Base-by-base conservation (phyloP, 352 stramenopile genomes). In the Globisporangium iwayamae region DNA sequence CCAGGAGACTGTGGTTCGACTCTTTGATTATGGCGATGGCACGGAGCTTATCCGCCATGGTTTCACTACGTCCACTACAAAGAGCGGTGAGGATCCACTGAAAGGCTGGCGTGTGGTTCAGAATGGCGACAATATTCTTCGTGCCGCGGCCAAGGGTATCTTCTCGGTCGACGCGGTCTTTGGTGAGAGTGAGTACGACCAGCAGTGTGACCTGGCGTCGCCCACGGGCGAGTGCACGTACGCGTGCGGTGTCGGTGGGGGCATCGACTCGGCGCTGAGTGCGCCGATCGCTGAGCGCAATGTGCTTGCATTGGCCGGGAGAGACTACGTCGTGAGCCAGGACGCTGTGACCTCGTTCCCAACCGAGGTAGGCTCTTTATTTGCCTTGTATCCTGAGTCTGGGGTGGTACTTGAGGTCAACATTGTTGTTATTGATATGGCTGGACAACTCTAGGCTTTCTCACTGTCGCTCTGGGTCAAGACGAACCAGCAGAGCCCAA, bases 381-480 rank as follows among this genome's bases (percentile, higher is more conserved):
- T 28, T 28, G 4, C 6, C 20, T 20, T 20, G 14, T 45, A 47
- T 56, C 11, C 10, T n/a, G 11, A 10, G 20, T 22, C 25, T 32
- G 9, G 22, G 16, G 16, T 28, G 8, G 43, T 61, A 18, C 7
- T 39, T 39, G 25, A 56, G 22, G 7, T 13, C 38, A 55, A 38
- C 48, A 5, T 55, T 13, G 6, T 65, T 39, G 56, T 34, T 45
- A 11, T 36, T 18, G 60, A 14, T 9, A 4, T 60, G 28, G 32
- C 14, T 25, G 54, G 50, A 36, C 7, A 36, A 5, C 32, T 58
- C 16, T 71, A 87, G 79, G 72, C 65, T 8, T 74, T 89, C 20
- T 87, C 81, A 1, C 22, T 88, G 4, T 89, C 79, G 25, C 62
- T 90, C 28, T 90, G 83, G 83, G 78, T 90, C 28, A 79, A 76